phyloP scores from a whole-genome alignment of 768 basidiomycete genomes.

The Mycena albidolilacea region DNA sequence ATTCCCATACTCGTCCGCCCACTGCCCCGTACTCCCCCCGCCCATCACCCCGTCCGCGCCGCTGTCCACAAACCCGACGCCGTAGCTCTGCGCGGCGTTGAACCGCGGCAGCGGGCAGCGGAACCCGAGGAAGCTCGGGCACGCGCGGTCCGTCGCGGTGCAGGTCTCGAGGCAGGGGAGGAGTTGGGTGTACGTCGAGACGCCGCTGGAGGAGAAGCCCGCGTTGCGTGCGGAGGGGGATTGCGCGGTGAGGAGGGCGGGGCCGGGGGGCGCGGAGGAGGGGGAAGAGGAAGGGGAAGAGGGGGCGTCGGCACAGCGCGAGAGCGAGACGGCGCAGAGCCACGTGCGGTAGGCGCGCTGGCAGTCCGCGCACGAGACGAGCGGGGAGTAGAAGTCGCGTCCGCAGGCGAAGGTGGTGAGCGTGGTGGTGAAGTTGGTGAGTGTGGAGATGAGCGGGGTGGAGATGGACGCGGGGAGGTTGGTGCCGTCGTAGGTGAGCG shows the following conservation, averaged over 20 bases:
- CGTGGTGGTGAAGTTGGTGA: constrained; percentile 82
- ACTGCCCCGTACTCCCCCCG: constrained; percentile 65
- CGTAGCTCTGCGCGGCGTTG: constrained; percentile 80
- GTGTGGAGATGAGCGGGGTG: constrained; percentile 65
- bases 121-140: constrained; percentile 81
- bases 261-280: constrained; percentile 47
- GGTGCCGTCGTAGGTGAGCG: constrained; percentile 61
- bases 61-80: constrained; percentile 80
- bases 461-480: constrained; percentile 68
- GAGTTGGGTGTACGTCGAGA: constrained; percentile 67
- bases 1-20: constrained; percentile 81
- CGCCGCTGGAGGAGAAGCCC: constrained; percentile 56
- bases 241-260: constrained; percentile 45
- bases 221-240: constrained; percentile 56
- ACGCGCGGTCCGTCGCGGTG: constrained; percentile 79
- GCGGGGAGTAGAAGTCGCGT: constrained; percentile 83
- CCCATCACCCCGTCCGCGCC: constrained; percentile 61
- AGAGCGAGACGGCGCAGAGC: constrained; percentile 82
- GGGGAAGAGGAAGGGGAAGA: constrained; percentile 43
- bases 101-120: constrained; percentile 73
- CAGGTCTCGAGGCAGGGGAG: constrained; percentile 89
- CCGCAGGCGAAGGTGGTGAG: constrained; percentile 85
- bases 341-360: constrained; percentile 80
- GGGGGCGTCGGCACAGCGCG: constrained; percentile 71
- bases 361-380: constrained; percentile 85